Evolutionary conservation across 768 basidiomycete genomes (phyloP).

Genomic region (Rhodosporidiobolus odoratus): DNA sequence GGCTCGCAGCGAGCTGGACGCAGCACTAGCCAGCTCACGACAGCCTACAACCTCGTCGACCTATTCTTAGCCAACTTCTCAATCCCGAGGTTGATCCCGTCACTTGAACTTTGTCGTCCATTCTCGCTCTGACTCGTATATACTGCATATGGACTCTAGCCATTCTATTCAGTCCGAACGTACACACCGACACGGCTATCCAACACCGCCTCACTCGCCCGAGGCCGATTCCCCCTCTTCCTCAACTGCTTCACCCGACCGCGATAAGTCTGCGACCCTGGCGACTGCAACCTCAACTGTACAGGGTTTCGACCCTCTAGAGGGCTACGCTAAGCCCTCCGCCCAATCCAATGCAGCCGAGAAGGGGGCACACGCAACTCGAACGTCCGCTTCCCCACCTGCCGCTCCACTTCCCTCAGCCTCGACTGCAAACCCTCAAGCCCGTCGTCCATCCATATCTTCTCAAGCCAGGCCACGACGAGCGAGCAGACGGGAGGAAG

Average conservation of each 20-base stretch:
- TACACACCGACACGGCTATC: neutral
- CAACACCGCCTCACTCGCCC: neutral
- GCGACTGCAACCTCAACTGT: neutral
- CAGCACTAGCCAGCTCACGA: too few relatives aligned
- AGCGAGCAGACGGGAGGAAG: neutral
- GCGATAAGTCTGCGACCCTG: neutral
- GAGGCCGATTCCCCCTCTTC: too few relatives aligned
- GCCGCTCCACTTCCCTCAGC: neutral
- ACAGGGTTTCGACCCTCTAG: constrained; percentile 8
- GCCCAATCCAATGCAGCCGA: neutral
- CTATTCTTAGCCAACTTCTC: too few relatives aligned
- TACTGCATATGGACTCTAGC: too few relatives aligned
- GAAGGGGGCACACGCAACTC: neutral
- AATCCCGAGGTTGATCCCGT: too few relatives aligned
- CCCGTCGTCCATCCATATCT: neutral
- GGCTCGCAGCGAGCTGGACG: too few relatives aligned
- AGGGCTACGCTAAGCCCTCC: neutral
- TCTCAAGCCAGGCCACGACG: neutral
- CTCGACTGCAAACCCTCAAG: neutral
- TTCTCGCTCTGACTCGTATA: too few relatives aligned
- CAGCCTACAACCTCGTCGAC: too few relatives aligned
- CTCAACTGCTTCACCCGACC: neutral
- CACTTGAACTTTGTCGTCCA: neutral
- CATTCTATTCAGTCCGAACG: neutral
- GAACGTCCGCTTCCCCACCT: neutral